Percentiles rank a stretch among this genome's conserved stretches.
phyloP scores from a whole-genome alignment of 768 basidiomycete genomes.

The Lentinula edodes region DNA sequence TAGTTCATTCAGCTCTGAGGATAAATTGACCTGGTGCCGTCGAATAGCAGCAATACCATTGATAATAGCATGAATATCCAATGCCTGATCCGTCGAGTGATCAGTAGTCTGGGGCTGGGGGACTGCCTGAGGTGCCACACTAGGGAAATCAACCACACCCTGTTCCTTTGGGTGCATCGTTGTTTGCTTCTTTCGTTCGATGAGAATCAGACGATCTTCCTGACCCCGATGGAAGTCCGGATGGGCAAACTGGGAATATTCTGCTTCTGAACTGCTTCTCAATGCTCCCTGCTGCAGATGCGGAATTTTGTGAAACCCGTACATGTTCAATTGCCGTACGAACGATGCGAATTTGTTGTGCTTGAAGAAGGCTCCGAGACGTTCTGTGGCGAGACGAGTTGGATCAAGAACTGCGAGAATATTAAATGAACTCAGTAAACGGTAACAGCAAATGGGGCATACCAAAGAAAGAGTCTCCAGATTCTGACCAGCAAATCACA shows the following conservation, averaged over 20 bases:
- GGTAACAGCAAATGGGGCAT: neutral
- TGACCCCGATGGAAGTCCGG: constrained; percentile 85
- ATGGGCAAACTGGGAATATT: constrained; percentile 91
- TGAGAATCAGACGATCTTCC: constrained; percentile 80
- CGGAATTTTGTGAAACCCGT: constrained; percentile 92
- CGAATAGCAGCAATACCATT: constrained; percentile 83
- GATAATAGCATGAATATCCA: constrained; percentile 77
- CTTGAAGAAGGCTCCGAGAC: constrained; percentile 95
- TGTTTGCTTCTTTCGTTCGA: constrained; percentile 79
- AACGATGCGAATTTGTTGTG: constrained; percentile 94
- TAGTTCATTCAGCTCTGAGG: constrained; percentile 80
- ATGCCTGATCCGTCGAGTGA: constrained; percentile 40
- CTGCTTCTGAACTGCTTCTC: constrained; percentile 69
- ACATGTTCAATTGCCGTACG: constrained; percentile 93
- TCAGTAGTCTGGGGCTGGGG: constrained; percentile 10
- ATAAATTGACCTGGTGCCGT: constrained; percentile 89
- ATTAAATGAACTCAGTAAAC: neutral
- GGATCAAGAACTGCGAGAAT: constrained; percentile 71
- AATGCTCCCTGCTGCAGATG: constrained; percentile 94
- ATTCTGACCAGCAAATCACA: constrained; percentile 88
- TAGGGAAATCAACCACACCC: constrained; percentile 16
- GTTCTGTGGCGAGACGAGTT: constrained; percentile 83
- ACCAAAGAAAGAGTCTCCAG: constrained; percentile 93
- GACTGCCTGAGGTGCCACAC: constrained; percentile 18
- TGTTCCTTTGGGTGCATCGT: constrained; percentile 30